Evolutionary conservation across 148 eudicot genomes (phyloP), one percentile per base, ranked within the genome.

Genomic region (Rhododendron ovatum): DNA sequence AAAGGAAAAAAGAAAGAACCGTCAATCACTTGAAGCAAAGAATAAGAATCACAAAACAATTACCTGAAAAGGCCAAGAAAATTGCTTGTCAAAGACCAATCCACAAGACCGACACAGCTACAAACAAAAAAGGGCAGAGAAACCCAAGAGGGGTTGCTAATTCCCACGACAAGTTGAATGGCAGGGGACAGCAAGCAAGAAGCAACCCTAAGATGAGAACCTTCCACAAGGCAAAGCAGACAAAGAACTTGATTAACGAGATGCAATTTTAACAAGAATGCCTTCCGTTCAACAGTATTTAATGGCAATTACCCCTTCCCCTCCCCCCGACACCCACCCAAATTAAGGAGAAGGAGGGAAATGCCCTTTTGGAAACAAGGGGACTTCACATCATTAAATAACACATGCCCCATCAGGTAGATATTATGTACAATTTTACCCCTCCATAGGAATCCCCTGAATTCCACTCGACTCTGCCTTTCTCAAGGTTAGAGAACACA

Each of bases 51-150:
- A 76, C 82, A 82, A 48, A 83, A 69, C 73, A 82, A 48, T 63
- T 83, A 87, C 88, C 88, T 87, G 78, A 87, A 87, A 83, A 87
- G 91, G 86, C 99, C 98, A 63, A 93, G 92, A 87, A 93, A 95
- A 91, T 97, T 97, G 94, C 98, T 97, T 35, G 99, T 97, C 88
- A 97, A 87, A 78, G 99, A 97, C 99, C 98, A 97, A 88, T 97
- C 95, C 51, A 97, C 98, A 78, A 97, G 95, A 76, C 98, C 96
- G 69, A 97, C 88, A 85, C 99, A 97, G 93, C 98, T 94, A 92
- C 98, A 94, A 61, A 95, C 88, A 74, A 96, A 92, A 84, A 96
- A 96, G 37, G 97, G 98, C 84, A 96, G 88, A 84, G 98, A 96
- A 77, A 93, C 92, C 99, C 99, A 96, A 90, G 99, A 95, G 57